These are phyloP conservation scores for Pholiota conissans DNA, from an alignment of 768 basidiomycete genomes.

Conservation along the genomic window DNA sequence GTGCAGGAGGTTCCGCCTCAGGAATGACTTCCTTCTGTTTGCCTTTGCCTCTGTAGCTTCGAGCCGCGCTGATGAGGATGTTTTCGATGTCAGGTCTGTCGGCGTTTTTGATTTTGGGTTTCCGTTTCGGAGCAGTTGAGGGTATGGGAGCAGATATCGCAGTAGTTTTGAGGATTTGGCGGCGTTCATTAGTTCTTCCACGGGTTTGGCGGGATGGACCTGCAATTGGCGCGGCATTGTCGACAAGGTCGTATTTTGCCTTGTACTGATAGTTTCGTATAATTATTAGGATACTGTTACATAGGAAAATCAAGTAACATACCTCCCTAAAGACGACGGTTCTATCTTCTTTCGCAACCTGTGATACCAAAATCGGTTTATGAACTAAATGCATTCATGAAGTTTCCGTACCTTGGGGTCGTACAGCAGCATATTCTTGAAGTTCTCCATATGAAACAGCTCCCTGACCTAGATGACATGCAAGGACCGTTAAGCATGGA, in stretches of 20 bases:
- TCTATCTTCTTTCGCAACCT: conserved; percentile 75
- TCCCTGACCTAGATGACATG: conserved; percentile 65
- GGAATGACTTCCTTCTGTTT: conserved; percentile 14
- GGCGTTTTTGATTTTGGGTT: conserved; percentile 22
- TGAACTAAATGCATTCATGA: background rate
- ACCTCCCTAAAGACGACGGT: conserved; percentile 77
- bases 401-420: conserved; percentile 62
- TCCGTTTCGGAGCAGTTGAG: conserved; percentile 19
- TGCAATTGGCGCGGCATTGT: conserved; percentile 39
- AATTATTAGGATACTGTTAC: background rate
- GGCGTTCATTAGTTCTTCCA: conserved; percentile 54
- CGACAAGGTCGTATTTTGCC: conserved; percentile 59
- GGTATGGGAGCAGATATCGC: conserved; percentile 27
- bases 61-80: conserved; percentile 16
- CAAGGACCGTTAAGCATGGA: background rate
- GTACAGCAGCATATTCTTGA: conserved; percentile 71
- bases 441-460: conserved; percentile 85
- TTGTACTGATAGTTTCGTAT: conserved; percentile 47
- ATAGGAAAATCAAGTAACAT: conserved; percentile 22
- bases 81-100: conserved; percentile 31
- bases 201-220: conserved; percentile 62
- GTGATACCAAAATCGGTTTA: conserved; percentile 6
- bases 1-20: background rate
- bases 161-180: conserved; percentile 38
- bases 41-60: conserved; percentile 28